Base-by-base conservation (phyloP, 192 early-diverging fungal genomes). In the Backusella morwellensis region DNA sequence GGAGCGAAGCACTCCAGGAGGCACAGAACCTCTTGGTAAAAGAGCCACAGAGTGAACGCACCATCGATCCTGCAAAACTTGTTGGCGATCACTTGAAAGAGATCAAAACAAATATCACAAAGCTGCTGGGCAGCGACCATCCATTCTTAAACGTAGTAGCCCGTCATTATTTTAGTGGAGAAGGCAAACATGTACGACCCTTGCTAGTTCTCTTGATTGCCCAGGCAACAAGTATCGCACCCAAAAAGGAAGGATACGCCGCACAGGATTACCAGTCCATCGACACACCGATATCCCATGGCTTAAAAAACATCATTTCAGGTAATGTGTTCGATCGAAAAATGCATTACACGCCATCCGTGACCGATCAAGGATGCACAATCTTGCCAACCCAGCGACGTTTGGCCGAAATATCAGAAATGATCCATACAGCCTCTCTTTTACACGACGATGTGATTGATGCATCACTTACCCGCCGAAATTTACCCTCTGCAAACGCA, bases 371-470 rank as follows among this genome's bases (percentile, higher is more conserved):
- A 41, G 80, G 80, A 5, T 81, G 80, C 15, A 66, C 21, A 2
- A 95, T 99, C 52, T 85, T 99, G 42, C 93, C 95, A 9, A 91
- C 95, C 34, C 97, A 99, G 69, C 88, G 95, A 17, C 91, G 97
- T 9, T 87, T 99, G 63, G 96, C 96, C 6, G 97, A 99, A 83
- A 98, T 99, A 70, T 94, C 94, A 0, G 97, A 99, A 83, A 96
- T 99, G 93, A 99, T 99, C 78, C 96, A 99, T 80, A 99, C 96
- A 4, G 94, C 97, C 14, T 95, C 96, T 4, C 83, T 99, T 11
- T 84, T 99, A 9, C 97, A 99, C 81, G 95, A 99, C 84, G 97
- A 99, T 80, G 93, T 97, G 17, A 92, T 96, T 70, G 82, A 84
- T 70, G 81, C 85, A 19, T 88, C 94, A 0, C 85, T 91, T 52